Base-by-base conservation (phyloP, 257 asterid species). In the Parsonsia alboflavescens region DNA sequence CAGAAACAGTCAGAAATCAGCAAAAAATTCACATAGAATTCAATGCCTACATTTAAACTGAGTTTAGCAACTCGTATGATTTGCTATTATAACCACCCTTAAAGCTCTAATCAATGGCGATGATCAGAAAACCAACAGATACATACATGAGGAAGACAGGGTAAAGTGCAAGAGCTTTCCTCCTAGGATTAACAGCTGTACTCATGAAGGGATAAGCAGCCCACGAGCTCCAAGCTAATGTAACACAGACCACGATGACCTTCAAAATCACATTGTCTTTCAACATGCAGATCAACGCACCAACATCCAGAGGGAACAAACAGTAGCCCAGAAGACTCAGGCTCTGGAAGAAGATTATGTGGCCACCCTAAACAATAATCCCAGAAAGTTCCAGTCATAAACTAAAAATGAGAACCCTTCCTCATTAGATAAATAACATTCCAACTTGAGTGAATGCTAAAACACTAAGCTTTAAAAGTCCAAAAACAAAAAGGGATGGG, bases 161-260 rank as follows among this genome's bases (percentile, higher is more conserved):
- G 73, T 95, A 95, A 11, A 95, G 84, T 16, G 98, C 98, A 30
- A 95, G 96, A 76, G 99, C 97, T 84, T 92, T 95, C 82, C 99
- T 89, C 75, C 84, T 80, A 0, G 97, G 96, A 76, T 89, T 87
- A 26, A 92, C 97, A 24, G 96, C 96, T 5, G 90, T 89, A 74
- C 98, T 95, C 91, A 92, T 95, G 91, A 95, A 92, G 15, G 99
- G 99, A 78, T 95, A 95, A 66, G 99, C 99, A 24, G 98, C 99
- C 99, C 98, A 95, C 21, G 96, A 92, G 85, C 98, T 95, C 99
- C 97, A 95, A 11, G 96, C 93, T 75, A 95, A 71, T 44, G 99
- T 84, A 68, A 95, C 87, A 39, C 83, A 87, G 0, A 92, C 99
- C 72, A 95, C 92, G 26, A 87, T 91, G 62, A 87, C 76, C 85